A percentile compares a stretch with the other conserved stretches of the same genome.
phyloP scores from a whole-genome alignment of 768 basidiomycete species.

The Collybia mongolica region DNA sequence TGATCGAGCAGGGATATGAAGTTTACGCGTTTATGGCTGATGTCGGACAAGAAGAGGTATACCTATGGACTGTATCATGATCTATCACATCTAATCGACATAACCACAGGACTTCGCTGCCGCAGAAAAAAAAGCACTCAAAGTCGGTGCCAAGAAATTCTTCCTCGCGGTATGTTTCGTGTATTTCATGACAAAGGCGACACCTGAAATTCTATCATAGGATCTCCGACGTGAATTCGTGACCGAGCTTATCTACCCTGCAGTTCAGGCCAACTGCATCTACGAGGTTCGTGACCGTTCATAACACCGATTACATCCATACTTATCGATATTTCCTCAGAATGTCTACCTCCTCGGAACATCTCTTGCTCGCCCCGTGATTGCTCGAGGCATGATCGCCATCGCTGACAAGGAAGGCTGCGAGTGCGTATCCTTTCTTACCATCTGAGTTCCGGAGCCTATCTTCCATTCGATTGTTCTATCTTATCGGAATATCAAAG shows the following conservation, averaged over 20 bases:
- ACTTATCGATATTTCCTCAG: slow-evolving; percentile 33
- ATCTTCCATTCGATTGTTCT: background rate
- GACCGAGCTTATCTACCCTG: slow-evolving; percentile 95
- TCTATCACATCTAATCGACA: slow-evolving; percentile 8
- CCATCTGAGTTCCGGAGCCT: no score
- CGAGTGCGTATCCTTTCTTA: slow-evolving; percentile 63
- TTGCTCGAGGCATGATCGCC: slow-evolving; percentile 98
- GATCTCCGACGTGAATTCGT: slow-evolving; percentile 95
- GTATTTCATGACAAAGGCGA: background rate
- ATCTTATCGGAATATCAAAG: background rate
- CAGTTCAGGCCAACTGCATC: slow-evolving; percentile 97
- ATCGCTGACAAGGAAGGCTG: slow-evolving; percentile 88
- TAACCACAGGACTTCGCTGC: slow-evolving; percentile 81
- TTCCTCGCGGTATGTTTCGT: slow-evolving; percentile 68
- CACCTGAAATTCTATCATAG: slow-evolving; percentile 32
- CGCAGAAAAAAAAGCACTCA: slow-evolving; percentile 84
- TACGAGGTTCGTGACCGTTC: slow-evolving; percentile 69
- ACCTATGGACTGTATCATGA: slow-evolving; percentile 6
- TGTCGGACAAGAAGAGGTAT: slow-evolving; percentile 87
- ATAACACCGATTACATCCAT: background rate
- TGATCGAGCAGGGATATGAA: slow-evolving; percentile 97
- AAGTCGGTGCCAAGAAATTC: slow-evolving; percentile 95
- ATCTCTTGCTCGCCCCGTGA: slow-evolving; percentile 96
- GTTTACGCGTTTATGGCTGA: slow-evolving; percentile 97
- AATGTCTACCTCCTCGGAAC: slow-evolving; percentile 97